phyloP scores from a whole-genome alignment of 1,284 basidiomycete genomes.

The Leccinum pseudoinsigne region DNA sequence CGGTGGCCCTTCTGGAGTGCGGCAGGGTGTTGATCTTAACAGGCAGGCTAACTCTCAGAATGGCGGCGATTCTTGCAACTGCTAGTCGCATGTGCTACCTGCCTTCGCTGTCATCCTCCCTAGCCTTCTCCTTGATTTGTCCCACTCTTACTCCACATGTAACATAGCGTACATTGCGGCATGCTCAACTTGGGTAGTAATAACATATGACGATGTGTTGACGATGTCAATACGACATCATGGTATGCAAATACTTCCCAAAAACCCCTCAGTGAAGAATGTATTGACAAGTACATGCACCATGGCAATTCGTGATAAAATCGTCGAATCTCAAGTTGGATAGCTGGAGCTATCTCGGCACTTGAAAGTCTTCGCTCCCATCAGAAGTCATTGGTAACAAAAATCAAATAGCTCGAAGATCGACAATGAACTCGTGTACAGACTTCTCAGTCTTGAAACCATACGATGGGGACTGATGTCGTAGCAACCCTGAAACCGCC shows the following conservation, averaged over 20 bases:
- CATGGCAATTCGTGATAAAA: not conserved
- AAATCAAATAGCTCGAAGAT: constrained; percentile 40
- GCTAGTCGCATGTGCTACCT: constrained; percentile 41
- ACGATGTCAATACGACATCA: constrained; percentile 11
- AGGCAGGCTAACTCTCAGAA: constrained; percentile 51
- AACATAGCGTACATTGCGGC: constrained; percentile 31
- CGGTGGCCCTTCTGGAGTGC: constrained; percentile 39
- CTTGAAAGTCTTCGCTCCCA: not conserved
- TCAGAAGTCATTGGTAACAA: constrained; percentile 31
- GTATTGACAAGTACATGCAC: not conserved
- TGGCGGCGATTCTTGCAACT: constrained; percentile 71
- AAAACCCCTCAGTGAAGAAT: not conserved
- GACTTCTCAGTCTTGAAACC: constrained; percentile 46
- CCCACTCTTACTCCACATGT: constrained; percentile 25
- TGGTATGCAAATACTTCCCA: not conserved
- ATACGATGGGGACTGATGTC: constrained; percentile 57
- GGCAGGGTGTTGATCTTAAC: constrained; percentile 74
- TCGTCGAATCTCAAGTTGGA: not conserved
- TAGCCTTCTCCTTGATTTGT: constrained; percentile 12
- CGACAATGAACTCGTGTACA: constrained; percentile 48
- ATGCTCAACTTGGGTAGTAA: constrained; percentile 33
- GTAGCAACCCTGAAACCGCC: constrained; percentile 54
- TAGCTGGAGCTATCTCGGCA: not conserved
- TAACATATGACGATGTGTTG: constrained; percentile 12
- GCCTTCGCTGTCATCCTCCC: not conserved